Evolutionary conservation across 2,329 filamentous ascomycete species (phyloP).

Genomic region (Tolypocladium guangdongense): DNA sequence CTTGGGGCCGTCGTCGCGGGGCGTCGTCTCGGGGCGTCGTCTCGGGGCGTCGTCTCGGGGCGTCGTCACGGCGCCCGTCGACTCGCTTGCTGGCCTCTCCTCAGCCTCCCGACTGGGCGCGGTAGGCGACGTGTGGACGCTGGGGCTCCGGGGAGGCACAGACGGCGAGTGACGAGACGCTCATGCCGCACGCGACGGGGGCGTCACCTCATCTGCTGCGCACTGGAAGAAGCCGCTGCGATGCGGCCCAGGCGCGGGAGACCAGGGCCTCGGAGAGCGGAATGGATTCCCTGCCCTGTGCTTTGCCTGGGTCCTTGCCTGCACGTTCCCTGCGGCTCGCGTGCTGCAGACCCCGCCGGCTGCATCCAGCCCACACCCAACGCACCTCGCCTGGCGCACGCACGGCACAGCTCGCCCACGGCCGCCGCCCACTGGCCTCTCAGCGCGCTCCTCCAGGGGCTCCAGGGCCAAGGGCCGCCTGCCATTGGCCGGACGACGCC

Average conservation of each 20-base stretch:
- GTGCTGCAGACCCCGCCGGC: constrained; percentile 6
- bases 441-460: neutral
- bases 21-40: neutral
- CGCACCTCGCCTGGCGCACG: too few relatives aligned
- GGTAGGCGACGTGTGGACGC: neutral
- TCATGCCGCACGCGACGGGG: neutral
- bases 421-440: neutral
- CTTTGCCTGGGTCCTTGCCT: too few relatives aligned
- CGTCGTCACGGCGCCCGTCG: neutral
- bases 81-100: neutral
- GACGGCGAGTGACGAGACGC: neutral
- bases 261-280: constrained; percentile 1
- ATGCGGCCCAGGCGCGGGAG: neutral
- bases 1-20: too few relatives aligned
- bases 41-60: neutral
- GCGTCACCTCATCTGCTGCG: neutral
- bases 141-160: neutral
- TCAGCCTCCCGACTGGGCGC: neutral
- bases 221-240: neutral
- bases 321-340: constrained; percentile 13
- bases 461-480: neutral
- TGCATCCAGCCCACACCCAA: constrained; percentile 1
- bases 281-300: neutral
- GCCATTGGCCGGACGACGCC: neutral
- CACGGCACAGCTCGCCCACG: neutral